A percentile compares a stretch with the other conserved stretches of the same genome.
phyloP scores from a whole-genome alignment of 257 asterid genomes.

The Solanum boliviense region DNA sequence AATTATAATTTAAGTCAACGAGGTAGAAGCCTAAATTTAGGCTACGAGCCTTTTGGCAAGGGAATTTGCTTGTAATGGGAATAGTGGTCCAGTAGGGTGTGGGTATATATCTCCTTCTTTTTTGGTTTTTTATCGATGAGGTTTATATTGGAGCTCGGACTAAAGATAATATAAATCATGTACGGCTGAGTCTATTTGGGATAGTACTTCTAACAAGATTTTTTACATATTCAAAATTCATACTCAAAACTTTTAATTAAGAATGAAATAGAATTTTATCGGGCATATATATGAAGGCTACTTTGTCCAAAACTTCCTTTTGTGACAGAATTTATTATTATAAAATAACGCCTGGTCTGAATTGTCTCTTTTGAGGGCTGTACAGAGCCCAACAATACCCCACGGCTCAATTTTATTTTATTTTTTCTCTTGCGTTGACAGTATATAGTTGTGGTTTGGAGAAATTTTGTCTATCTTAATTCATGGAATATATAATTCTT shows the following conservation, averaged over 20 bases:
- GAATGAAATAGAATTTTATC: too few species aligned
- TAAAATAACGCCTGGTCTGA: neutral
- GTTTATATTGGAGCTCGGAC: rapidly evolving
- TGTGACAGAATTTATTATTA: neutral
- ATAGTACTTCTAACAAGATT: neutral
- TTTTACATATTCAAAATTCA: too few species aligned
- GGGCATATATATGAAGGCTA: neutral
- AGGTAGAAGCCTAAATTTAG: neutral
- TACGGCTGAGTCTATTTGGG: rapidly evolving
- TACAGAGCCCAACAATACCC: neutral
- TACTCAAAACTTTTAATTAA: too few species aligned
- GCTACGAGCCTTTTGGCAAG: neutral
- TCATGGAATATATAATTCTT: too few species aligned
- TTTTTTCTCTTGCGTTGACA: neutral
- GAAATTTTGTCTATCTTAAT: too few species aligned
- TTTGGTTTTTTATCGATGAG: too few species aligned
- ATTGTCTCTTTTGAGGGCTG: neutral
- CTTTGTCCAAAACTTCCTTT: neutral
- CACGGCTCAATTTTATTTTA: neutral
- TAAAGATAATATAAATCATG: rapidly evolving
- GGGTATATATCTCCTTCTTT: neutral
- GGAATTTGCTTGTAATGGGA: neutral
- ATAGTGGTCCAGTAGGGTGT: neutral
- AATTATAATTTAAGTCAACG: neutral
- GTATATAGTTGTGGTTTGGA: too few species aligned